phyloP scores from a whole-genome alignment of 768 basidiomycete genomes.

The Mycena crocata region DNA sequence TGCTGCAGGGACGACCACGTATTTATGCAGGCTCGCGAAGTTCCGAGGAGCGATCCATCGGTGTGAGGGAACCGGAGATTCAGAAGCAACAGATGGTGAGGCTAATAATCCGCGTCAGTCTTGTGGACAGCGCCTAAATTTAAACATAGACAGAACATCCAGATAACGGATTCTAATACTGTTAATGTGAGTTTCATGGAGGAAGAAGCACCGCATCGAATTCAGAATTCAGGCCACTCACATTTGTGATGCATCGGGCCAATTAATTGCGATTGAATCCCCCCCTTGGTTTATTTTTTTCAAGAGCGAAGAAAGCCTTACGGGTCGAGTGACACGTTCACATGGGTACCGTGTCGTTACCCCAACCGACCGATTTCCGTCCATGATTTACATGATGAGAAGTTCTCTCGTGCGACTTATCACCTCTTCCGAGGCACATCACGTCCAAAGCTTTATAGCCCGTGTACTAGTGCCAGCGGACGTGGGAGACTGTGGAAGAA shows the following conservation, averaged over 20 bases:
- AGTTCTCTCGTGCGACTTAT: background rate
- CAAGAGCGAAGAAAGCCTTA: background rate
- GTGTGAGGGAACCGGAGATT: background rate
- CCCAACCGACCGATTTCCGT: background rate
- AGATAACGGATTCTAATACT: constrained; percentile 2
- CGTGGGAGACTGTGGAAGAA: no score
- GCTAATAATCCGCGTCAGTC: background rate
- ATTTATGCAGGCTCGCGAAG: background rate
- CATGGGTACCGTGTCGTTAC: background rate
- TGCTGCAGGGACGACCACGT: background rate
- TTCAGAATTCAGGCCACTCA: no score
- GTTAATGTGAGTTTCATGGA: background rate
- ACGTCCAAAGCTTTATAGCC: no score
- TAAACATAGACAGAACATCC: background rate
- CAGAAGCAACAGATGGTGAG: background rate
- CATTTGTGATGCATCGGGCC: no score
- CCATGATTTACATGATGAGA: background rate
- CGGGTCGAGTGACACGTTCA: constrained; percentile 5
- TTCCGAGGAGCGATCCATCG: background rate
- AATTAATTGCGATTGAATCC: background rate
- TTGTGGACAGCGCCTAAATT: constrained; percentile 11
- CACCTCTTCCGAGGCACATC: background rate
- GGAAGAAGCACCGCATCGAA: background rate
- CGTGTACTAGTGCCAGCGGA: no score
- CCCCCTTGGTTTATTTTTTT: background rate